Evolutionary conservation across 2,329 filamentous ascomycete genomes (phyloP).

Genomic region (Eurotiales sp.): DNA sequence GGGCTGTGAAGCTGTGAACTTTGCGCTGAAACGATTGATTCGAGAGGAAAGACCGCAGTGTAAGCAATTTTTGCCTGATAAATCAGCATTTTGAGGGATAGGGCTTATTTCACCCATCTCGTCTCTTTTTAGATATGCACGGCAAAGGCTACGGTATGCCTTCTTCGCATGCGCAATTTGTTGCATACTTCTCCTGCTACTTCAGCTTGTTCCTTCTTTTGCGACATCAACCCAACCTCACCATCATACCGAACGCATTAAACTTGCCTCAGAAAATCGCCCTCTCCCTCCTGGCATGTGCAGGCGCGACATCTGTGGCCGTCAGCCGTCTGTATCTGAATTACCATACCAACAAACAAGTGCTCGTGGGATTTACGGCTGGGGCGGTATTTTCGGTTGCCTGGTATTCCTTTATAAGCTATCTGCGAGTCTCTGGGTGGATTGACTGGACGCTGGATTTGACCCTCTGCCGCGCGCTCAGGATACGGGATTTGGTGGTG

Average conservation of each 20-base stretch:
- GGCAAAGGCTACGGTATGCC: slow-evolving; percentile 98
- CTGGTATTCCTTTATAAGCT: slow-evolving; percentile 75
- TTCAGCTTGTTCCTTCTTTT: slow-evolving; percentile 79
- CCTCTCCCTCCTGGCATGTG: slow-evolving; percentile 56
- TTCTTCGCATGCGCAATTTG: slow-evolving; percentile 90
- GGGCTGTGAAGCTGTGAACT: slow-evolving; percentile 87
- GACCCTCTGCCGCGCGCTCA: slow-evolving; percentile 60
- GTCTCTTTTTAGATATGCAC: slow-evolving; percentile 60
- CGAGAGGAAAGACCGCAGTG: slow-evolving; percentile 84
- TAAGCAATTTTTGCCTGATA: slow-evolving; percentile 44
- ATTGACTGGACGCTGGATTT: slow-evolving; percentile 69
- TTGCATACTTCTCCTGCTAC: slow-evolving; percentile 84
- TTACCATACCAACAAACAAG: slow-evolving; percentile 87
- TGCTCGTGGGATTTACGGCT: slow-evolving; percentile 71
- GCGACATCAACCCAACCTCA: slow-evolving; percentile 62
- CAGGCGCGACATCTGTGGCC: slow-evolving; percentile 66
- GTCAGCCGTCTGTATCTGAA: slow-evolving; percentile 83
- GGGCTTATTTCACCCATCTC: slow-evolving; percentile 8
- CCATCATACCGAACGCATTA: slow-evolving; percentile 40
- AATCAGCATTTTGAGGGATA: background rate
- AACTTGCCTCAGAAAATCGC: slow-evolving; percentile 54
- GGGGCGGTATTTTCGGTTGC: slow-evolving; percentile 66
- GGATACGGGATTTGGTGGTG: slow-evolving; percentile 78
- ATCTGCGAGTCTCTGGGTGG: slow-evolving; percentile 63
- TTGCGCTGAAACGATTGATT: slow-evolving; percentile 80